Percentiles rank a stretch among this genome's conserved stretches.
These are phyloP conservation scores for Pseudonitzschia delicatissima DNA, from an alignment of 108 stramenopile species.

Conservation along the genomic window DNA sequence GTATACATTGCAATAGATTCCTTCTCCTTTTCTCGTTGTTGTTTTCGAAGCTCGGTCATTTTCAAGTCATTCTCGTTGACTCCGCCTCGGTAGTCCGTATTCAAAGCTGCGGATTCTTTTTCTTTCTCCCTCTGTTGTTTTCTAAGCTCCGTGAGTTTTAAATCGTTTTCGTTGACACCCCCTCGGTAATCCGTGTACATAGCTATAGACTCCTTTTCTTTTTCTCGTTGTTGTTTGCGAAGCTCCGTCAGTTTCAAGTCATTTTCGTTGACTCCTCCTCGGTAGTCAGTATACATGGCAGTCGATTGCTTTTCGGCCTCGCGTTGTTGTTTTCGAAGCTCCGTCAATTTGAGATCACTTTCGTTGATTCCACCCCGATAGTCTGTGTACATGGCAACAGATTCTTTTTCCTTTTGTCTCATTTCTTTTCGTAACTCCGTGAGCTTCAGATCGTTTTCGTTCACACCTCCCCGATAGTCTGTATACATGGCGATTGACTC, in stretches of 20 bases:
- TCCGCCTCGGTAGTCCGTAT: background rate
- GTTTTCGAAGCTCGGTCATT: constrained; percentile 1
- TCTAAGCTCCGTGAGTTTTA: constrained; percentile 15
- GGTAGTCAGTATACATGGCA: background rate
- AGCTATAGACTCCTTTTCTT: constrained; percentile 1
- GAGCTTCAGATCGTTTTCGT: constrained; percentile 13
- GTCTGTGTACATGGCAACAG: background rate
- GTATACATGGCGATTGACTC: constrained; percentile 4
- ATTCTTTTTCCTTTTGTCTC: constrained; percentile 7
- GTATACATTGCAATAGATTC: background rate
- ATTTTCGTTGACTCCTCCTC: constrained; percentile 15
- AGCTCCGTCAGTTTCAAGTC: constrained; percentile 16
- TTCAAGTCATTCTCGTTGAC: constrained; percentile 19
- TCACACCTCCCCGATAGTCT: constrained; percentile 8
- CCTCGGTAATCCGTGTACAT: constrained; percentile 14
- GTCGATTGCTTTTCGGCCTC: constrained; percentile 3
- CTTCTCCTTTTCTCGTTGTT: constrained; percentile 17
- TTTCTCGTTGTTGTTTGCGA: constrained; percentile 14
- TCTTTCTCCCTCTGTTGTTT: constrained; percentile 14
- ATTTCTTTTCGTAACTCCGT: constrained; percentile 5
- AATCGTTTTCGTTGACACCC: constrained; percentile 14
- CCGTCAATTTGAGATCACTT: constrained; percentile 17
- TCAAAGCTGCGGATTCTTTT: constrained; percentile 5
- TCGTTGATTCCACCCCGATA: constrained; percentile 6
- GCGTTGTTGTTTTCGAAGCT: constrained; percentile 13